Conservation (phyloP, 768 basidiomycete genomes). For the Zangia roseola region DNA sequence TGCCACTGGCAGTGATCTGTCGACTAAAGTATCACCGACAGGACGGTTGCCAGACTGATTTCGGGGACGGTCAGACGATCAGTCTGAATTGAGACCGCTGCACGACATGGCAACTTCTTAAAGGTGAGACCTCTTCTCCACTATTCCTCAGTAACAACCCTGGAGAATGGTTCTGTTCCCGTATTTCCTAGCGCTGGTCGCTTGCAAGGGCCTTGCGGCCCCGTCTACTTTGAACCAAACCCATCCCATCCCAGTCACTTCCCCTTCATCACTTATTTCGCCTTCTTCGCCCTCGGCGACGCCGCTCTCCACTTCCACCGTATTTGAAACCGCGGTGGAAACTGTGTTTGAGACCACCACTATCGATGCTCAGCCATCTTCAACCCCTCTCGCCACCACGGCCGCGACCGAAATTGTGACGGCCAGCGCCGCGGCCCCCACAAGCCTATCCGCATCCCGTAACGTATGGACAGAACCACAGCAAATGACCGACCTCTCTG, state of each 20-base stretch:
- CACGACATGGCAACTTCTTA: too few relatives aligned
- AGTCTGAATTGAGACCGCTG: too few relatives aligned
- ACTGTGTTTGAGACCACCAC: constrained; percentile 12
- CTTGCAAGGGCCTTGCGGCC: constrained; percentile 2
- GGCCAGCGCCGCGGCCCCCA: not conserved
- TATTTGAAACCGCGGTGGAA: constrained; percentile 9
- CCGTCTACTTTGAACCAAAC: constrained; percentile 11
- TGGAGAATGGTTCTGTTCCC: constrained; percentile 8
- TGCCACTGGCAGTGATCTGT: too few relatives aligned
- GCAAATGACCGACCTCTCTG: constrained; percentile 54
- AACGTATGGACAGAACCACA: constrained; percentile 51
- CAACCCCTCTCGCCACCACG: constrained; percentile 7
- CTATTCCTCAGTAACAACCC: not conserved
- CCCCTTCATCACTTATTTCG: not conserved
- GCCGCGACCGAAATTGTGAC: constrained; percentile 6
- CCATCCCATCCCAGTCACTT: not conserved
- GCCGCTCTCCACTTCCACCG: not conserved
- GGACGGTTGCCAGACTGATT: too few relatives aligned
- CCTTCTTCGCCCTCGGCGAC: not conserved
- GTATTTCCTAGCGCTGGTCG: constrained; percentile 19
- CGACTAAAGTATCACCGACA: too few relatives aligned
- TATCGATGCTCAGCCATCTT: not conserved
- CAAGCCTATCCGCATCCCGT: constrained; percentile 1
- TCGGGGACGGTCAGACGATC: too few relatives aligned
- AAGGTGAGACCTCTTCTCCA: not conserved